A percentile compares a stretch with the other conserved stretches of the same genome.
These are phyloP conservation scores for Daldinia childiae DNA, from an alignment of 495 filamentous ascomycete species.

Conservation along the genomic window DNA sequence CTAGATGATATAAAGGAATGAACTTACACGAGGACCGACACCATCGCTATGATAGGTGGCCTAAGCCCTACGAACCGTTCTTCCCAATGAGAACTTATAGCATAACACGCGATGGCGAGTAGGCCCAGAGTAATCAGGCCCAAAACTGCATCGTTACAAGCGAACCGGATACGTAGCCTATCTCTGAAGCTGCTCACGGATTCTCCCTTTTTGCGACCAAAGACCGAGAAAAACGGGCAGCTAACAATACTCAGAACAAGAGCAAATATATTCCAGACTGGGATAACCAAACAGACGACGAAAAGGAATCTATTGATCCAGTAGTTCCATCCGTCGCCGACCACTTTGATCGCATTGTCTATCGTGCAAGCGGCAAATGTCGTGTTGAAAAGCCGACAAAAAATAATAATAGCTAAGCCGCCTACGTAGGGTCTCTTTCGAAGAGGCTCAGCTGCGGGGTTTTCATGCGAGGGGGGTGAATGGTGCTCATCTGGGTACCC, in stretches of 20 bases:
- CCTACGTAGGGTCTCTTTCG: constrained; percentile 1
- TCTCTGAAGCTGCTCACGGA: neutral
- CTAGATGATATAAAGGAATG: neutral
- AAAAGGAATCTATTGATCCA: neutral
- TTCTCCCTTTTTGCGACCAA: neutral
- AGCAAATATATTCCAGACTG: neutral
- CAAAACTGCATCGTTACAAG: neutral
- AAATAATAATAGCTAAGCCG: neutral
- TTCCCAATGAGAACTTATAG: neutral
- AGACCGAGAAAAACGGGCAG: neutral
- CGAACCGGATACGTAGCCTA: neutral
- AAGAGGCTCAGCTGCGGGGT: neutral
- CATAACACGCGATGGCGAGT: neutral
- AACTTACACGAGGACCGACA: neutral
- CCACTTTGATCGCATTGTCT: neutral
- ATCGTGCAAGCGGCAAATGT: neutral
- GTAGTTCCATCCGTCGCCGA: neutral
- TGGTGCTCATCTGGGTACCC: neutral
- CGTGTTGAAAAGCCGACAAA: neutral
- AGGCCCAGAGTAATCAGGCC: neutral
- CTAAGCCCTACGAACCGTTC: neutral
- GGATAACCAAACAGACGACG: neutral
- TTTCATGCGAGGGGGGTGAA: neutral
- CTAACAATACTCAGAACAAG: neutral
- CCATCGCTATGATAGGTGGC: neutral